Evolutionary conservation across 495 filamentous ascomycete genomes (phyloP).

Genomic region (Oleoguttula mirabilis): DNA sequence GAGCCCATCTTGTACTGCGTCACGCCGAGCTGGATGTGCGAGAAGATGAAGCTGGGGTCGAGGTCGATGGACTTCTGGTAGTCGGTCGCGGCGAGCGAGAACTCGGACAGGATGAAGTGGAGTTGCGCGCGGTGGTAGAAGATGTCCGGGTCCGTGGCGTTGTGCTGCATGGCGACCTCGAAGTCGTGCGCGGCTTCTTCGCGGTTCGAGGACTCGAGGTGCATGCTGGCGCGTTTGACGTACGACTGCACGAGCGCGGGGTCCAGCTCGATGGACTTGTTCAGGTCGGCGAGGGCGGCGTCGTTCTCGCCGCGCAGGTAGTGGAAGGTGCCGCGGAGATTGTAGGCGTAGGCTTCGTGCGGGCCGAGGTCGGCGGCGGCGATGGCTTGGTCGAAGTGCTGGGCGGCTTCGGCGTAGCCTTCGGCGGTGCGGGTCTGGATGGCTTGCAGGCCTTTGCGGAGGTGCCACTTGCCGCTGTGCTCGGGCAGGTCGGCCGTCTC

Average conservation of each 20-base stretch:
- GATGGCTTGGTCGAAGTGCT: constrained; percentile 77
- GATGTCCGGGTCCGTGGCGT: constrained; percentile 86
- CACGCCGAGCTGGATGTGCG: constrained; percentile 97
- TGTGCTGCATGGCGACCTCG: constrained; percentile 69
- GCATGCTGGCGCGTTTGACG: constrained; percentile 97
- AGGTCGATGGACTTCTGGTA: constrained; percentile 99
- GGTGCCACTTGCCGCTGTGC: constrained; percentile 67
- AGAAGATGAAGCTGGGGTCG: constrained; percentile 92
- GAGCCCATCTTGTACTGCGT: constrained; percentile 99
- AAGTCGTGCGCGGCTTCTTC: constrained; percentile 83
- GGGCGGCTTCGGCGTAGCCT: constrained; percentile 74
- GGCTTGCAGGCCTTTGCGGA: constrained; percentile 67
- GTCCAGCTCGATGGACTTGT: constrained; percentile 81
- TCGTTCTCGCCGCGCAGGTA: constrained; percentile 81
- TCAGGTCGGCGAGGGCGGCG: constrained; percentile 68
- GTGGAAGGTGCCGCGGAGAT: constrained; percentile 90
- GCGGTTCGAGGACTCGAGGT: constrained; percentile 82
- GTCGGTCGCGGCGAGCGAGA: constrained; percentile 86
- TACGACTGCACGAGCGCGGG: constrained; percentile 86
- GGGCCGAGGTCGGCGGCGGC: constrained; percentile 65
- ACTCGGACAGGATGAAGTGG: constrained; percentile 93
- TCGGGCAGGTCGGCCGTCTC: constrained; percentile 63
- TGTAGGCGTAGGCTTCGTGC: constrained; percentile 81
- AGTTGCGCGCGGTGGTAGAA: constrained; percentile 99
- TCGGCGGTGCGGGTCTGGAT: constrained; percentile 78